A percentile compares a stretch with the other conserved stretches of the same genome.
These are phyloP conservation scores for Powellomyces hirtus DNA, from an alignment of 192 early-diverging fungal genomes.

Conservation along the genomic window DNA sequence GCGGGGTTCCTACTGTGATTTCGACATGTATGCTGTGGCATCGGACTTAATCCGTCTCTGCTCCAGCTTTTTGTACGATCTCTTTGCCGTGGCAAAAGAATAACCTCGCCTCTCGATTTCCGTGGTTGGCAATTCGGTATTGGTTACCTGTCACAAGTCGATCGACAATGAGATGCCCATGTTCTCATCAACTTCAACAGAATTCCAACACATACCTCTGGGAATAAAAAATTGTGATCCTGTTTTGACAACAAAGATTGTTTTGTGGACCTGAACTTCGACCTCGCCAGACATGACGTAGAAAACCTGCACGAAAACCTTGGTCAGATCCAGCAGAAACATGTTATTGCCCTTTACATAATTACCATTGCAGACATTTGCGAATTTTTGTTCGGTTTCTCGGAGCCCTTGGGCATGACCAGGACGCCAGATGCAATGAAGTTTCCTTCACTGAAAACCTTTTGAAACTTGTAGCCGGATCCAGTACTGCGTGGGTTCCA, in stretches of 20 bases:
- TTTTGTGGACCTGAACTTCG: slow-evolving; percentile 43
- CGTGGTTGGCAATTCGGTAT: slow-evolving; percentile 33
- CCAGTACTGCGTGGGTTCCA: slow-evolving; percentile 26
- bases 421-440: slow-evolving; percentile 50
- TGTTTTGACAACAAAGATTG: slow-evolving; percentile 36
- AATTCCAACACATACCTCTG: slow-evolving; percentile 35
- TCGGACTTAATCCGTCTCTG: not conserved
- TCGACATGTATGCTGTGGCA: not conserved
- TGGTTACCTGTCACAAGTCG: slow-evolving; percentile 36
- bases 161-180: not conserved
- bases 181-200: not conserved
- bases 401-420: slow-evolving; percentile 46
- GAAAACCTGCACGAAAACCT: slow-evolving; percentile 44
- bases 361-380: slow-evolving; percentile 47
- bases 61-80: not conserved
- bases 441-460: slow-evolving; percentile 53
- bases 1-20: too few relatives aligned
- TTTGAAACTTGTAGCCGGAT: slow-evolving; percentile 48
- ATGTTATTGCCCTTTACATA: not conserved
- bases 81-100: slow-evolving; percentile 41
- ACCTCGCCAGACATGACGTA: slow-evolving; percentile 42
- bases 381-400: slow-evolving; percentile 53
- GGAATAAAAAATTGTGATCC: slow-evolving; percentile 53
- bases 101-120: slow-evolving; percentile 32
- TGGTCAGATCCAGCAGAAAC: not conserved